Evolutionary conservation across 495 filamentous ascomycete species (phyloP), one percentile per base, ranked within the genome.

Genomic region (Pyronema omphalodes): DNA sequence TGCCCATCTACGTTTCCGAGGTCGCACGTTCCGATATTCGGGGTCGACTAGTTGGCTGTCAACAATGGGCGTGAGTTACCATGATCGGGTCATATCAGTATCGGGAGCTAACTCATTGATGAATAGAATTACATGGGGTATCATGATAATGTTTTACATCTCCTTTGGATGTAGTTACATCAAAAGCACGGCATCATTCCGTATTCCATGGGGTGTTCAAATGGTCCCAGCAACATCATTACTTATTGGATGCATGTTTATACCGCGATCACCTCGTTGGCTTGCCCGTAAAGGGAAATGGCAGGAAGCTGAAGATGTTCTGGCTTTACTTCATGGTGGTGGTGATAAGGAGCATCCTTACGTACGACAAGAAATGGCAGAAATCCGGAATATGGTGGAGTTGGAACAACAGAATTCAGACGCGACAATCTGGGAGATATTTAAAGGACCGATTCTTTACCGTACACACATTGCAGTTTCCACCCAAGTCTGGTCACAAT

Each of bases 401-500:
- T 82, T 88, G 53, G 83, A 88, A 70, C 73, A 76, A 40, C 53
- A 57, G 23, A 75, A 73, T 54, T 67, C 77, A 7, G 76, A 86
- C 53, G 79, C 82, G 44, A 78, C 74, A 29, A 86, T 81, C 60
- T 54, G 78, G 18, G 83, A 88, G 60, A 69, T 91, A 6, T 72
- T 89, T 65, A 76, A 73, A 56, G 74, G 76, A 0, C 67, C 71
- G 36, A 60, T 64, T 54, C 40, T 60, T 14, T 35, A 54, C 14
- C 56, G 58, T 14, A 64, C 61, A 11, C 58, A 64, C 52, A 79
- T 88, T 59, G 84, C 84, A 52, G 58, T 89, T 41, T 86, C 85
- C 63, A 84, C 79, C 0, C 85, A 89, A 63, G 82, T 91, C 60
- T 91, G 85, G 85, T 81, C 77, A 15, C 85, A 91, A 64, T 68